phyloP scores from a whole-genome alignment of 257 asterid species.

The Avicennia marina region DNA sequence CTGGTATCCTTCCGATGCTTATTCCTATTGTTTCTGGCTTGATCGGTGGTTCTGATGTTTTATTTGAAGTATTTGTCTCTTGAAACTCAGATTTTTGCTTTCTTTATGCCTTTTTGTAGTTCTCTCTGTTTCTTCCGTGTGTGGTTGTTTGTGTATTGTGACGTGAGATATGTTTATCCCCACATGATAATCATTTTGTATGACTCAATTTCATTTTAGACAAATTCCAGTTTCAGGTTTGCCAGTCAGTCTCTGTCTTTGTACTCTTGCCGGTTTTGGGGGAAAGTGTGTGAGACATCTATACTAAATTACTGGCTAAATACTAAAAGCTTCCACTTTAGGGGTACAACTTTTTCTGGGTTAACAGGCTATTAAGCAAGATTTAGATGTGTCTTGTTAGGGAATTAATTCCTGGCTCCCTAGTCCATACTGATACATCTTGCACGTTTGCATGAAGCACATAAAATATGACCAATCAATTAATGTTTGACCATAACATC shows the following conservation, averaged over 20 bases:
- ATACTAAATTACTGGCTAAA: background rate
- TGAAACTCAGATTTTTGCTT: slow-evolving; percentile 1
- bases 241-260: background rate
- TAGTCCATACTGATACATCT: background rate
- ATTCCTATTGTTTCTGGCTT: background rate
- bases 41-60: slow-evolving; percentile 1
- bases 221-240: background rate
- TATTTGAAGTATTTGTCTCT: slow-evolving; percentile 6
- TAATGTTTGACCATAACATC: background rate
- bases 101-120: background rate
- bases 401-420: slow-evolving; percentile 1
- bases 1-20: slow-evolving; percentile 50
- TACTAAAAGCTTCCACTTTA: background rate
- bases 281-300: background rate
- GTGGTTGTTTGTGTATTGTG: no score
- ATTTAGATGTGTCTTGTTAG: background rate
- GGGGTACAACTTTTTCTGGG: background rate
- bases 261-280: background rate
- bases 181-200: background rate
- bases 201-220: background rate
- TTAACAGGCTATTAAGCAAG: background rate
- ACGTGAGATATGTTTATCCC: background rate
- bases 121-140: slow-evolving; percentile 3
- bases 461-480: background rate
- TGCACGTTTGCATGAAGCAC: background rate